These are phyloP conservation scores for Eimeria tenella DNA, from an alignment of 169 alveolate genomes.

Conservation along the genomic window DNA sequence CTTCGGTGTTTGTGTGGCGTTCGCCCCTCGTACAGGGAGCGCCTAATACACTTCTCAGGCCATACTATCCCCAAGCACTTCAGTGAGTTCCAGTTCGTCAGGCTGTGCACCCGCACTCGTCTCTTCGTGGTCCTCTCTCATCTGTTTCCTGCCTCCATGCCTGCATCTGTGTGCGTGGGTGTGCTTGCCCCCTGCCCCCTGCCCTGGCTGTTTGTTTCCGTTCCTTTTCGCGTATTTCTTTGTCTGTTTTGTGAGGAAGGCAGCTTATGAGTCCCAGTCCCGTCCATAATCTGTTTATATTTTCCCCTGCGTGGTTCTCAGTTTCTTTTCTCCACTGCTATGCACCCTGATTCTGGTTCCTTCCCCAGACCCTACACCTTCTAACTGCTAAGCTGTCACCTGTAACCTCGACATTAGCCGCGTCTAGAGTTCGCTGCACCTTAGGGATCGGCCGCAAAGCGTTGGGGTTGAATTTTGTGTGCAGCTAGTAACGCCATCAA, in stretches of 20 bases:
- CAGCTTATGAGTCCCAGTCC: too few relatives aligned
- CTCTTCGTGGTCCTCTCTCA: too few relatives aligned
- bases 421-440: too few relatives aligned
- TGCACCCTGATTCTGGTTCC: neutral
- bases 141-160: too few relatives aligned
- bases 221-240: neutral
- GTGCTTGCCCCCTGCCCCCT: too few relatives aligned
- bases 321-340: neutral
- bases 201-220: too few relatives aligned
- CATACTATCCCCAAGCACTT: neutral
- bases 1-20: slow-evolving; percentile 15
- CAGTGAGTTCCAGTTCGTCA: neutral
- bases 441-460: too few relatives aligned
- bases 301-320: neutral
- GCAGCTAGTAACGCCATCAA: slow-evolving; percentile 38
- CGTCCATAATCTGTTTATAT: too few relatives aligned
- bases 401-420: too few relatives aligned
- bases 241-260: neutral
- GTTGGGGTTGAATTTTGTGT: neutral
- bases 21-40: slow-evolving; percentile 29
- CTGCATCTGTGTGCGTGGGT: too few relatives aligned
- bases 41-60: slow-evolving; percentile 35
- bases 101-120: too few relatives aligned
- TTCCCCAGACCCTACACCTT: neutral
- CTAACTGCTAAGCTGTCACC: too few relatives aligned